Evolutionary conservation across 73 alveolate genomes (phyloP).

Genomic region (Durusdinium trenchii): DNA sequence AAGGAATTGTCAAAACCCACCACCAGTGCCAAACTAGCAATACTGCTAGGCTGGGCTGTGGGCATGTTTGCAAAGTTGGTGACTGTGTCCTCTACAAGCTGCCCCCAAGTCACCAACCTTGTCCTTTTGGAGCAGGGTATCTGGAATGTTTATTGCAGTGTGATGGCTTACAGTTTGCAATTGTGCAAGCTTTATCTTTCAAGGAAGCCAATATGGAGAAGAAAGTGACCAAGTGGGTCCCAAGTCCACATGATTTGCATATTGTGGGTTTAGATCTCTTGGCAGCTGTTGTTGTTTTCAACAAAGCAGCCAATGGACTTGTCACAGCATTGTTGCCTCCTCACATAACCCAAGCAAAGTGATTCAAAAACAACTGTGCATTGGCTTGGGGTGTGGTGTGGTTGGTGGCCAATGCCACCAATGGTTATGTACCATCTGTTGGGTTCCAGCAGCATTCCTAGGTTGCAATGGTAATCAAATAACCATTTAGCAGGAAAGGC

Average conservation of each 20-base stretch:
- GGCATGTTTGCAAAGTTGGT: not conserved
- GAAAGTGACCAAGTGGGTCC: not conserved
- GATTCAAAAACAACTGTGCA: not conserved
- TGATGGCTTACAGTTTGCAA: not conserved
- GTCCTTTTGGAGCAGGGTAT: not conserved
- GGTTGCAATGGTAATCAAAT: too few species aligned
- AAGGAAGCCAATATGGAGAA: not conserved
- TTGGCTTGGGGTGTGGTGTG: not conserved
- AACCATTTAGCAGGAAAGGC: too few species aligned
- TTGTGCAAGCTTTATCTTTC: not conserved
- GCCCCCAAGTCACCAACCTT: not conserved
- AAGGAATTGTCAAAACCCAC: not conserved
- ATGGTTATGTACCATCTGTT: too few species aligned
- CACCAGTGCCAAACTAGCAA: not conserved
- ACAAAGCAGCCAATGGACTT: not conserved
- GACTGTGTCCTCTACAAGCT: not conserved
- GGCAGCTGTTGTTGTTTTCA: not conserved
- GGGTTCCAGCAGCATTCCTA: too few species aligned
- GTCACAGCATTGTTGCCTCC: constrained; percentile 13
- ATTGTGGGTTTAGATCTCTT: not conserved
- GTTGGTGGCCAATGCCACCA: not conserved
- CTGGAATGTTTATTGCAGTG: not conserved
- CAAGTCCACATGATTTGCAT: not conserved
- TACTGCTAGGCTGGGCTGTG: not conserved
- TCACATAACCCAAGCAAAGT: not conserved